Evolutionary conservation across 495 filamentous ascomycete genomes (phyloP), one percentile per base, ranked within the genome.

Genomic region (Xanthoparmelia taractica): DNA sequence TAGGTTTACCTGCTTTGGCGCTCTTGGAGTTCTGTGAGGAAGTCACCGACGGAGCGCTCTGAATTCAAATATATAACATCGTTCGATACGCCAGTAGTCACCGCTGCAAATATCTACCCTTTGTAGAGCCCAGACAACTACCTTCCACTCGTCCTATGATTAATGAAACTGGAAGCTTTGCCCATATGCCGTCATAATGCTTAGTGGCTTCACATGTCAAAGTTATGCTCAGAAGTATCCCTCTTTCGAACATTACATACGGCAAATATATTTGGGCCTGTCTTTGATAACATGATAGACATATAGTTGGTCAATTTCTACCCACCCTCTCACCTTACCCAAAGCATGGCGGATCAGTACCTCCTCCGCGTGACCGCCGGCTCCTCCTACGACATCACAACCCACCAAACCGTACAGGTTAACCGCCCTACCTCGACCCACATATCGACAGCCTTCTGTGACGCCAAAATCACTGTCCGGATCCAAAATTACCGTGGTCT

Each of bases 321-420:
- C 7, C 11, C 1, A 60, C 8, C 8, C 4, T 36, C 33, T 23
- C 10, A 20, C 23, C 8, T 48, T 36, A 1, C 27, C 8, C 15
- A 6, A 23, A 20, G 29, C 27, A 63, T 63, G 61, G 77, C 83
- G 29, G 75, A 84, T 48, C 85, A 89, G 58, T 90, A 89, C 73
- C 75, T 84, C 34, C 80, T 92, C 61, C 82, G 80, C 62, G 85
- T 90, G 25, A 90, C 87, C 12, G 88, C 89, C 13, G 93, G 93
- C 6, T 78, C 87, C 13, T 76, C 77, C 31, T 93, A 96, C 75
- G 82, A 92, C 71, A 68, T 73, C 31, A 69, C 77, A 47, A 84
- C 80, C 1, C 91, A 96, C 71, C 68, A 82, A 64, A 68, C 80
- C 4, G 83, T 97, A 2, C 76, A 79, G 8, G 91, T 96, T 68